Base-by-base conservation (phyloP, 768 basidiomycete species). In the Rubroboletus satanas region DNA sequence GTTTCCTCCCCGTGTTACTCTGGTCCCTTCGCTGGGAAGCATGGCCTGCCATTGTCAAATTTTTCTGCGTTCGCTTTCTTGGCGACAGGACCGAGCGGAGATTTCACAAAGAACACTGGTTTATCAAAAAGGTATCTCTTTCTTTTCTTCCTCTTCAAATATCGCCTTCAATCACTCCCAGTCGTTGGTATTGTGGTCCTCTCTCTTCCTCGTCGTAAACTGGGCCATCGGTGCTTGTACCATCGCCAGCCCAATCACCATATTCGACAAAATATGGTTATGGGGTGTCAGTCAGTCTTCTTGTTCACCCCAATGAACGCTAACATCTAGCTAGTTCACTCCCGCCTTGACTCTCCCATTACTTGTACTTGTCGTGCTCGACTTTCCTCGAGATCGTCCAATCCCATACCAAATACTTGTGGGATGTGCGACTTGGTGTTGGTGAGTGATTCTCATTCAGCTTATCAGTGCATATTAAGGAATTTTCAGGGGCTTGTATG, bases 61-160 rank as follows among this genome's bases (percentile, higher is more conserved):
- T 89, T 59, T 88, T 89, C 66, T 74, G 69, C 36, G 78, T 82
- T 23, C 75, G 74, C 26, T 90, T 90, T 65, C 72, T 76, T 23
- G 86, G 88, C 62, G 75, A 79, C 70, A 63, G 81, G 74, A 73
- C 76, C 57, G 82, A 82, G 66, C 65, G 65, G 49, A 72, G 77
- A 23, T 83, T 78, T 66, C 69, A 56, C 47, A 75, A 84, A 77
- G 90, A 92, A 71, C 81, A 76, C 49, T 90, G 88, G 89, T 87
- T 83, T 62, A 75, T 83, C 26, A 79, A 79, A 56, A 90, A 88
- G 69, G 77, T 74, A 61, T 28, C 0, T 17, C 28, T 58, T 54
- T 33, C 36, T 37, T 28, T 44, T 21, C 41, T 42, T 29, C 28
- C 29, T 18, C 32, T 18, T n/a, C 47, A 45, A 17, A 29, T 8